Conservation (phyloP, 1,284 basidiomycete species). For the Sphagnurus paluster region DNA sequence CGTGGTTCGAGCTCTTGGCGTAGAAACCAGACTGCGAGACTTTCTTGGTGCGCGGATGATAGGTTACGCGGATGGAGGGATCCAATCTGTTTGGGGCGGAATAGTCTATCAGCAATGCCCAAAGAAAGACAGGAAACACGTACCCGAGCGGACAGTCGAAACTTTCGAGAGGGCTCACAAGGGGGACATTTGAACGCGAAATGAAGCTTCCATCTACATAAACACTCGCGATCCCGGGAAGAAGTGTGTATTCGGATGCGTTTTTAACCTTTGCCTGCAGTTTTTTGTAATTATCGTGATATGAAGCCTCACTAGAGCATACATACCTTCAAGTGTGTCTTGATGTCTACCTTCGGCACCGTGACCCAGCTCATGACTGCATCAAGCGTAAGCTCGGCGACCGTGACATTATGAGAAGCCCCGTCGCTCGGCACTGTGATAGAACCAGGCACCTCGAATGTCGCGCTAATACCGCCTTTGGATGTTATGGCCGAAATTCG, state of each 20-base stretch:
- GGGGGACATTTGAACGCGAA: conserved; percentile 26
- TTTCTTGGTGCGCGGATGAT: conserved; percentile 29
- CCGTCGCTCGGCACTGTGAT: conserved; percentile 33
- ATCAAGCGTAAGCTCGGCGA: conserved; percentile 29
- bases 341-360: conserved; percentile 32
- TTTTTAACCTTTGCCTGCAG: conserved; percentile 38
- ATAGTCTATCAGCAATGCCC: background rate
- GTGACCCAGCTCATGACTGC: conserved; percentile 35
- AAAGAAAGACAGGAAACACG: conserved; percentile 3
- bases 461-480: conserved; percentile 22
- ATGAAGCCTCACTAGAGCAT: background rate
- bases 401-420: conserved; percentile 31
- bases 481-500: conserved; percentile 14
- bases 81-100: conserved; percentile 26
- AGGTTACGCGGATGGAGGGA: conserved; percentile 31
- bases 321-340: conserved; percentile 31
- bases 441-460: conserved; percentile 32
- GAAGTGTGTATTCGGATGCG: conserved; percentile 36
- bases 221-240: conserved; percentile 33
- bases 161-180: conserved; percentile 30
- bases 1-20: conserved; percentile 26
- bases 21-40: conserved; percentile 27
- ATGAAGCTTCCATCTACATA: conserved; percentile 39
- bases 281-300: background rate
- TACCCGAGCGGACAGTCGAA: conserved; percentile 39